Base-by-base conservation (phyloP, 2,329 filamentous ascomycete genomes). In the Fusarium miscanthi region DNA sequence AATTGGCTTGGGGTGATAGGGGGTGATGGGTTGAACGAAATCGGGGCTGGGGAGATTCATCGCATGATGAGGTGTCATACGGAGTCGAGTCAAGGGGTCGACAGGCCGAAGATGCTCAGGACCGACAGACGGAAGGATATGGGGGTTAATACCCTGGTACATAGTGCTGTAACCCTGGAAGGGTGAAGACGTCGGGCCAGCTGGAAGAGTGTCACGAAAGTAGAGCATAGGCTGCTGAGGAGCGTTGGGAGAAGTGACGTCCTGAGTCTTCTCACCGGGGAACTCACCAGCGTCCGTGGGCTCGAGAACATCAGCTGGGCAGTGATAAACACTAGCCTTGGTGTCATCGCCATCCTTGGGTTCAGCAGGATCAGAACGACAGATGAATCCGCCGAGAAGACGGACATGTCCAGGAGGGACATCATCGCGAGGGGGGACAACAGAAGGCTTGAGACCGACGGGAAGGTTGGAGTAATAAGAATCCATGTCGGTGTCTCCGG, bases 371-470 rank as follows among this genome's bases (percentile, higher is more conserved):
- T 11, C 12, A 7, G 10, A 16, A 23, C 31, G 31, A 51, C 16
- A 51, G 31, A 51, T 51, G 48, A 35, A 35, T 51, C 48, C 48
- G 13, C 48, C 48, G 16, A 35, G 31, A 35, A 51, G 48, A 13
- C 31, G 31, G 31, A 51, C 48, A 51, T 51, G 12, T 19, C 48
- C 48, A 35, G 31, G n/a, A 8, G 30, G n/a, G 4, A 8, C 46
- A 33, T 33, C 46, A 2, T 49, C 30, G 3, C 4, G n/a, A 35
- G n/a, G n/a, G 48, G 17, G 31, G 14, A 8, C 6, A 19, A 9
- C n/a, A 3, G n/a, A 35, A 8, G 48, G 30, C 6, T 25, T 17
- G 6, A 35, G 48, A 8, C n/a, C 31, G 2, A 21, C 2, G 48
- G 30, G 17, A 4, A 25, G n/a, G 17, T 51, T 35, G n/a, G 17